Percentiles rank a stretch among this genome's conserved stretches.
Conservation (phyloP, 495 filamentous ascomycete species). For the Sordaria brevicollis region DNA sequence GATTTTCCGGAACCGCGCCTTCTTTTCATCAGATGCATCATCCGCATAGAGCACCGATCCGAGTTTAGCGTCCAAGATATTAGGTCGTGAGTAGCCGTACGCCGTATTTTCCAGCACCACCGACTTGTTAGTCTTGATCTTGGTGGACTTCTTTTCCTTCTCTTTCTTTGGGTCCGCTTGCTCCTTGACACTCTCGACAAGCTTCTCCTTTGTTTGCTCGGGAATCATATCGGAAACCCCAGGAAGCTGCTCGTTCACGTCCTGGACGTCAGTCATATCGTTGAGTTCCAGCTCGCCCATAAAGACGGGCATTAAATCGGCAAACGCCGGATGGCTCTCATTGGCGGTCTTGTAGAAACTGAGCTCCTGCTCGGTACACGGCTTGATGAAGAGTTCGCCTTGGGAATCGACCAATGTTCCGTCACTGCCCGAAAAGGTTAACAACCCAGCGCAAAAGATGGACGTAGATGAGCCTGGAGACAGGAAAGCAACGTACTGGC, state of each 20-base stretch:
- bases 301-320: conserved; percentile 72
- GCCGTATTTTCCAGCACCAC: conserved; percentile 85
- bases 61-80: conserved; percentile 92
- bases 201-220: conserved; percentile 30
- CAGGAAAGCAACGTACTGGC: conserved; percentile 65
- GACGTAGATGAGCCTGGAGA: not conserved
- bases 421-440: conserved; percentile 46
- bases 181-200: conserved; percentile 18
- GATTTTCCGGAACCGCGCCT: conserved; percentile 68
- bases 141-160: conserved; percentile 26
- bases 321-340: conserved; percentile 54
- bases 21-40: conserved; percentile 67
- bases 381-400: conserved; percentile 87
- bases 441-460: not conserved
- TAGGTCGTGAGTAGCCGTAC: conserved; percentile 70
- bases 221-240: conserved; percentile 30
- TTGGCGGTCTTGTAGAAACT: conserved; percentile 79
- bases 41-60: conserved; percentile 85
- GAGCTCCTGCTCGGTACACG: conserved; percentile 78
- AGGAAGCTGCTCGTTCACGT: conserved; percentile 43
- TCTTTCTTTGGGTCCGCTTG: conserved; percentile 3
- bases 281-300: conserved; percentile 62
- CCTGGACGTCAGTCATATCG: conserved; percentile 30
- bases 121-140: conserved; percentile 61
- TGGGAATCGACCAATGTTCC: conserved; percentile 80